A percentile compares a stretch with the other conserved stretches of the same genome.
Conservation (phyloP, 2,329 filamentous ascomycete species). For the Endoconidiophora polonica region DNA sequence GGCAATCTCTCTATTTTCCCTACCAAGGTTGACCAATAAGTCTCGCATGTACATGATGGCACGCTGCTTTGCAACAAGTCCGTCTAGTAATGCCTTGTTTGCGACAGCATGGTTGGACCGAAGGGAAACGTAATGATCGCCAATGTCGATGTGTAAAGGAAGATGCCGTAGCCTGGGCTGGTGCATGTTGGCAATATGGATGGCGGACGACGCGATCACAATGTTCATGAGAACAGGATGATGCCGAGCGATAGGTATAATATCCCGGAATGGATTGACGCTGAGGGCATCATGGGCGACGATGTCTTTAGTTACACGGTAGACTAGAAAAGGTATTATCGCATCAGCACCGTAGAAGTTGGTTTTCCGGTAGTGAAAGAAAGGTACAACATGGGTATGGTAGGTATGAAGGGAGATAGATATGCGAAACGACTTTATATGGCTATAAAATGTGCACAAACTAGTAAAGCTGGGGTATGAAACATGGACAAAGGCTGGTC, state of each 20-base stretch:
- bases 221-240: slow-evolving; percentile 32
- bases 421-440: neutral
- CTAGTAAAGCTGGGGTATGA: no score
- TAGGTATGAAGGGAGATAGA: neutral
- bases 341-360: neutral
- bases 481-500: no score
- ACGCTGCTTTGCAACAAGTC: slow-evolving; percentile 29
- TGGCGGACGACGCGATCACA: slow-evolving; percentile 31
- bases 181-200: slow-evolving; percentile 31
- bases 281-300: slow-evolving; percentile 30
- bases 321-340: slow-evolving; percentile 26
- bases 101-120: slow-evolving; percentile 24
- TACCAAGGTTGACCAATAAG: slow-evolving; percentile 24
- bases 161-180: slow-evolving; percentile 21
- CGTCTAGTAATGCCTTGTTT: slow-evolving; percentile 28
- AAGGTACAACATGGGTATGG: neutral
- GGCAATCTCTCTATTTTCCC: slow-evolving; percentile 28
- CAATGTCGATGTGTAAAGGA: slow-evolving; percentile 20
- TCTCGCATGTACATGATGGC: slow-evolving; percentile 27
- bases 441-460: neutral
- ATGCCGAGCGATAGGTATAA: slow-evolving; percentile 29
- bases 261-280: slow-evolving; percentile 31
- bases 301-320: slow-evolving; percentile 37
- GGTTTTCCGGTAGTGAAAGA: neutral
- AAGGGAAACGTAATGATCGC: slow-evolving; percentile 22